These are phyloP conservation scores for Trifolium subterraneum DNA, from an alignment of 306 rosid species.

Conservation along the genomic window DNA sequence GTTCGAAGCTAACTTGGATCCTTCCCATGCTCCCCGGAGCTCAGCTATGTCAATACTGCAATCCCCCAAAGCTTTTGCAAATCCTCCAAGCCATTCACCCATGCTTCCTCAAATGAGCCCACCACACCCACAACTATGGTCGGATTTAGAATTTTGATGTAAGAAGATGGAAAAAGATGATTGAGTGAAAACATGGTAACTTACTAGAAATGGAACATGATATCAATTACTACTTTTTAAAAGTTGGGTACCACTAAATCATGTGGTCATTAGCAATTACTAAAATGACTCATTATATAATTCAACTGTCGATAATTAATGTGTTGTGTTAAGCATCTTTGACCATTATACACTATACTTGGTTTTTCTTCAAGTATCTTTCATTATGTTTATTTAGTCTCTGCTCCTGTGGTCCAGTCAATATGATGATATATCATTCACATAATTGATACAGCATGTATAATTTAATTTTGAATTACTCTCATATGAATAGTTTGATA, in stretches of 20 bases:
- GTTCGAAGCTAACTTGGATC: too few species aligned
- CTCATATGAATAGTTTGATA: too few species aligned
- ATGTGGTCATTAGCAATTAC: slow-evolving; percentile 18
- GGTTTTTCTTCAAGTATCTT: slow-evolving; percentile 32
- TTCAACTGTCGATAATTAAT: slow-evolving; percentile 8
- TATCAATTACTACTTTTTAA: slow-evolving; percentile 32
- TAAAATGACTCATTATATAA: slow-evolving; percentile 7
- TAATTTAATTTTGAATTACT: too few species aligned
- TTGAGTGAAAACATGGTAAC: slow-evolving; percentile 24
- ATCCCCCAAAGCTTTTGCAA: too few species aligned
- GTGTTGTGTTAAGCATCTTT: slow-evolving; percentile 46
- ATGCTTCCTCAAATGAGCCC: too few species aligned
- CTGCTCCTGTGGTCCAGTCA: slow-evolving; percentile 36
- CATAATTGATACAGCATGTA: slow-evolving; percentile 26
- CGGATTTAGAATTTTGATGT: slow-evolving; percentile 29
- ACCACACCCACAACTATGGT: too few species aligned
- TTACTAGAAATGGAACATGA: slow-evolving; percentile 42
- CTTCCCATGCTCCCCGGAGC: too few species aligned
- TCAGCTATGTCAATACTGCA: too few species aligned
- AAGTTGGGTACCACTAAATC: slow-evolving; percentile 16
- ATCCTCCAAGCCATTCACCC: too few species aligned
- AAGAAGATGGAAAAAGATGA: slow-evolving; percentile 27
- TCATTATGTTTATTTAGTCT: slow-evolving; percentile 9
- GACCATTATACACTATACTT: slow-evolving; percentile 39
- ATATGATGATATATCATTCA: slow-evolving; percentile 38